Base-by-base conservation (phyloP, 257 asterid genomes). In the Phtheirospermum japonicum region DNA sequence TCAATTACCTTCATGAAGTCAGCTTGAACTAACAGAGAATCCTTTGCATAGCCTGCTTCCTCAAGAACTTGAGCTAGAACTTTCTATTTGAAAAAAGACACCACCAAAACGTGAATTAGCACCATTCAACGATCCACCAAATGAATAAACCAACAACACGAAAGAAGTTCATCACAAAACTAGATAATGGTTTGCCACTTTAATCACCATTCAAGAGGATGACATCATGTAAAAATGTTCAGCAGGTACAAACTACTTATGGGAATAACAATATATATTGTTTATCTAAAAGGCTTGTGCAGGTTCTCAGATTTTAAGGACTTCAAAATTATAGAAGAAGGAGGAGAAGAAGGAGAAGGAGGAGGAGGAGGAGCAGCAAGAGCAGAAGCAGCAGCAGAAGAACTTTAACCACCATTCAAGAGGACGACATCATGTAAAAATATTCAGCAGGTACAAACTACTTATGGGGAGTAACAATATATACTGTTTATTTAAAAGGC, bases 41-140 rank as follows among this genome's bases (percentile, higher is more conserved):
- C 91, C 76, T 76, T 83, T 49, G 72, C 59, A 74, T 85, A 88
- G 74, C 96, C 91, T 37, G 98, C 94, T 80, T 90, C 98, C 78
- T 83, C 95, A 16, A 88, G 95, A 79, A 90, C 96, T 51, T 76
- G 83, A 57, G 77, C 51, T 42, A 90, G 82, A 76, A 90, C 89
- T 71, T 76, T 75, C 98, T 90, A 77, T 62, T 51, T 2, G 11
- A 37, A 52, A 64, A 77, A 59, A 13, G 28, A 58, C 17, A 46
- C 37, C 40, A 61, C 51, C 54, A 66, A 64, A 49, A 64, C 19
- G 50, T 45, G 69, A 40, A 46, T 65, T 16, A 70, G 63, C 61
- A 36, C 37, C 34, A 55, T 10, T 39, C 14, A 42, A 60, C 69
- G 49, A 62, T 42, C 39, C 19, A 57, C 9, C 14, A 16, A 40